Conservation (phyloP, 192 early-diverging fungal genomes). For the Chytriomyces confervae region DNA sequence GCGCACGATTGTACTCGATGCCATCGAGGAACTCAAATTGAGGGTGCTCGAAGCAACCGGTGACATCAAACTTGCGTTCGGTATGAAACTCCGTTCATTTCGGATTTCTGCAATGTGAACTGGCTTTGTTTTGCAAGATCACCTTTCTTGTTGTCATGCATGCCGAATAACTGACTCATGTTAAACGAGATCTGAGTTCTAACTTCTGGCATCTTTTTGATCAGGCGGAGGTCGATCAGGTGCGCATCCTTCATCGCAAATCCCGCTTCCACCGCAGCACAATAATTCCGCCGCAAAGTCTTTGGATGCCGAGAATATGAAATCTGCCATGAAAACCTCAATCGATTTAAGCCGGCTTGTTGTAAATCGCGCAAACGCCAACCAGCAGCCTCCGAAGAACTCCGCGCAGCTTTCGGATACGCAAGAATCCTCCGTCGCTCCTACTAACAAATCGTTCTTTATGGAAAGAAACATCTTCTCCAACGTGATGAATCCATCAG, state of each 20-base stretch:
- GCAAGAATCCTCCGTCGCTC: neutral
- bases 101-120: neutral
- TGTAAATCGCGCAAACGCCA: neutral
- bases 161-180: neutral
- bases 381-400: neutral
- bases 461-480: slow-evolving; percentile 8
- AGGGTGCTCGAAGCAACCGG: neutral
- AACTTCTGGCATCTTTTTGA: neutral
- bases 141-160: neutral
- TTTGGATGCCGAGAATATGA: too few relatives aligned
- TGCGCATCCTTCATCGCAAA: too few relatives aligned
- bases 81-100: neutral
- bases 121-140: neutral
- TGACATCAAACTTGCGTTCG: neutral
- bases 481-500: slow-evolving; percentile 31
- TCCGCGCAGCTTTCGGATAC: neutral
- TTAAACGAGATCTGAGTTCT: neutral
- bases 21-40: slow-evolving; percentile 11
- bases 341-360: slow-evolving; percentile 6
- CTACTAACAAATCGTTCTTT: neutral
- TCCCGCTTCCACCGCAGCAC: too few relatives aligned
- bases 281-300: too few relatives aligned
- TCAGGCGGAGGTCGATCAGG: too few relatives aligned
- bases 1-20: slow-evolving; percentile 1
- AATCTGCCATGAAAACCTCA: neutral